Evolutionary conservation across 371 early-diverging fungal genomes (phyloP), one percentile per base, ranked within the genome.

Genomic region (Entomophthora muscae): DNA sequence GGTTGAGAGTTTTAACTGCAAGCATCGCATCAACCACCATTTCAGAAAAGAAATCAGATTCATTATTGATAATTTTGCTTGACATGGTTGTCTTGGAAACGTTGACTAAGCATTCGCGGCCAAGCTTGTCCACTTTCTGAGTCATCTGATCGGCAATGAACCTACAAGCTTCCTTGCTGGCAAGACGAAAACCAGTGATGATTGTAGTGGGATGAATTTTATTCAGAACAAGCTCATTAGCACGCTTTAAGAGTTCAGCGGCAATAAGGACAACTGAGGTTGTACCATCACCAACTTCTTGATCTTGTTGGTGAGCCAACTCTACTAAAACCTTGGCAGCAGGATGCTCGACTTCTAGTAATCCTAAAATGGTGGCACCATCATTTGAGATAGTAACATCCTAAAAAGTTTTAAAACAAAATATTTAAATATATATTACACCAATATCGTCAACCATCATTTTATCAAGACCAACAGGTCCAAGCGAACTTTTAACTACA

Each of bases 241-340:
- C 99, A 65, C 95, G 83, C 67, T 90, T 86, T 70, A 99, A 84
- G 60, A 99, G 80, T 73, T 95, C 95, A 55, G 97, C 92, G 17
- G 99, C 99, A 66, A 99, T 88, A 58, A 99, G 85, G 53, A 99
- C 99, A n/a, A 99, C 99, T 32, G 95, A 91, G 0, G 99, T 99
- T 26, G 99, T 99, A 51, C 99, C 99, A 72, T 99, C 99, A 23
- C 99, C 99, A 3, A 99, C 99, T 78, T 99, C 98, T 68, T 91
- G 91, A 75, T 99, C 99, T 80, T 99, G 99, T 69, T 97, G 93
- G 64, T 93, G 92, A 59, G 99, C 99, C 32, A 99, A 83, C 76
- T 99, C 99, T 24, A 98, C 98, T 13, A 99, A 78, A 13, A 98
- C 92, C 69, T 86, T 88, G 33, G 93, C 98, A 5, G 98, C 96